Evolutionary conservation across 1,139 yeast species (phyloP).

Genomic region (Lodderomyces parapsilosis): DNA sequence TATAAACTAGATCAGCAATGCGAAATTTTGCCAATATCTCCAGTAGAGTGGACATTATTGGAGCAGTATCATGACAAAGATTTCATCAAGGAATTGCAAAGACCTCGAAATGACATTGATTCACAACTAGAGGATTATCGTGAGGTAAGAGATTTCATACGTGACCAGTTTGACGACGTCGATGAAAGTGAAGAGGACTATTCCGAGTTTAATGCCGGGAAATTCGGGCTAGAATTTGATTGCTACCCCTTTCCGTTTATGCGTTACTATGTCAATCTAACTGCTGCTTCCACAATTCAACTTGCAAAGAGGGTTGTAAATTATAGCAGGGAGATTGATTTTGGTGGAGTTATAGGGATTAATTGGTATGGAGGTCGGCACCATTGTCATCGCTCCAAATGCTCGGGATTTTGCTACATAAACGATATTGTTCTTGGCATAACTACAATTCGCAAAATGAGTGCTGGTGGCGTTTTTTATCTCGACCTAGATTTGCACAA

Average conservation of each 20-base stretch:
- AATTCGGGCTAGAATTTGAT: constrained; percentile 45
- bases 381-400: constrained; percentile 55
- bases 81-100: constrained; percentile 35
- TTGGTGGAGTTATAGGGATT: constrained; percentile 39
- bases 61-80: constrained; percentile 37
- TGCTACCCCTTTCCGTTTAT: constrained; percentile 63
- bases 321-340: constrained; percentile 8
- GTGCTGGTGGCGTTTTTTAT: constrained; percentile 48
- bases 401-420: constrained; percentile 74
- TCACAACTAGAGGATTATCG: constrained; percentile 5
- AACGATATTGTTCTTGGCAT: constrained; percentile 67
- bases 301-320: constrained; percentile 36
- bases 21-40: constrained; percentile 23
- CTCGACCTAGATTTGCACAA: constrained; percentile 76
- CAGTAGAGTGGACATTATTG: constrained; percentile 26
- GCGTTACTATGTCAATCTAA: constrained; percentile 45
- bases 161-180: constrained; percentile 16
- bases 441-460: constrained; percentile 41
- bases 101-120: constrained; percentile 18
- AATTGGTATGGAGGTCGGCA: constrained; percentile 86
- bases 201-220: constrained; percentile 9
- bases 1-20: constrained; percentile 32
- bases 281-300: constrained; percentile 60
- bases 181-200: constrained; percentile 8
- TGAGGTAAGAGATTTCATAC: constrained; percentile 4